Conservation (phyloP, 2,329 filamentous ascomycete genomes). For the Torrubiella hemipterigena region DNA sequence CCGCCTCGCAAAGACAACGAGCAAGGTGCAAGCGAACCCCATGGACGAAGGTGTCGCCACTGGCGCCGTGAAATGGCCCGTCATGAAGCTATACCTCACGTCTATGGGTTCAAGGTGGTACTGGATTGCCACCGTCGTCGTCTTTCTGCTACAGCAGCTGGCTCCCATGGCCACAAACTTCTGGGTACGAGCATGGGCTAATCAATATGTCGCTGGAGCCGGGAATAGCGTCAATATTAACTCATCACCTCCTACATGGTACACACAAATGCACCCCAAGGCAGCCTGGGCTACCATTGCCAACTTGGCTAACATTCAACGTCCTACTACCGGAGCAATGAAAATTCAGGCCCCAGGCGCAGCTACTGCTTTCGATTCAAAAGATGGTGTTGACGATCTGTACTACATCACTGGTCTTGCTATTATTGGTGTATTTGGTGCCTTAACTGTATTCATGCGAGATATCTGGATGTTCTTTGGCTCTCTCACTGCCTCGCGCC, state of each 20-base stretch:
- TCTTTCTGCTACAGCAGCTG: constrained; percentile 75
- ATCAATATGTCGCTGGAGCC: constrained; percentile 59
- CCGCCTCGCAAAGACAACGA: constrained; percentile 30
- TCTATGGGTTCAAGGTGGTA: constrained; percentile 98
- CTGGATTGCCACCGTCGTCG: constrained; percentile 64
- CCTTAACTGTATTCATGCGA: constrained; percentile 68
- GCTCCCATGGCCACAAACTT: constrained; percentile 79
- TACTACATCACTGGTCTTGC: constrained; percentile 85
- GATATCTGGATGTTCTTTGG: constrained; percentile 89
- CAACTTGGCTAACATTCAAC: constrained; percentile 19
- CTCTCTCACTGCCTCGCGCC: constrained; percentile 76
- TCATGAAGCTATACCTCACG: constrained; percentile 72
- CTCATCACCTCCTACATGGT: constrained; percentile 12
- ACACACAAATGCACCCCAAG: constrained; percentile 15
- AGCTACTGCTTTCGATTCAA: no score
- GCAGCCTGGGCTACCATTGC: constrained; percentile 23
- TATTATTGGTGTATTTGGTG: constrained; percentile 63
- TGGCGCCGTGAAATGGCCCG: constrained; percentile 78
- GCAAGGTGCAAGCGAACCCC: constrained; percentile 36
- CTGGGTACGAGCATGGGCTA: constrained; percentile 94
- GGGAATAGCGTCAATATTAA: constrained; percentile 10
- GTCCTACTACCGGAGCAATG: constrained; percentile 9
- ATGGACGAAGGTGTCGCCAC: constrained; percentile 69
- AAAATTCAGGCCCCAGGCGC: no score
- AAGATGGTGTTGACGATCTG: constrained; percentile 59